Evolutionary conservation across 345 rosid genomes (phyloP), one percentile per base, ranked within the genome.

Genomic region (Populus alba): DNA sequence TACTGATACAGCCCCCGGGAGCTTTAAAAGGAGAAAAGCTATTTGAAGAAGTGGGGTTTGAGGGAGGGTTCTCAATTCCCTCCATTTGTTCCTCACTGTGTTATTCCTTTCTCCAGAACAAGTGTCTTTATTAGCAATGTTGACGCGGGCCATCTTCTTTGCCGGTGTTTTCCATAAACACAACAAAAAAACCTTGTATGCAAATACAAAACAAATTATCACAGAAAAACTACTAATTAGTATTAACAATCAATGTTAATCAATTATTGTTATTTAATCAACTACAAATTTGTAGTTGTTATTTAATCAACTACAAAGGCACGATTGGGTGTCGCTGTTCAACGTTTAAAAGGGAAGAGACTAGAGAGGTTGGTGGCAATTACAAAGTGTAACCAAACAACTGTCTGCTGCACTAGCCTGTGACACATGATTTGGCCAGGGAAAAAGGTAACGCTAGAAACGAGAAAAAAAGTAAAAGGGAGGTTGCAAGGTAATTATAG

Each of bases 351-450:
- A 33, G 16, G n/a, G 13, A 8, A 5, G 62, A n/a, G n/a, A n/a
- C n/a, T n/a, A n/a, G n/a, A 23, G 47, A 31, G n/a, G n/a, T n/a
- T n/a, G 82, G 81, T 81, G 77, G 82, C 78, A 74, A 79, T 69
- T 17, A 69, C 25, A 76, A 77, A 78, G 87, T 41, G 41, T 29
- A 78, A 77, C 67, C 73, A 82, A 79, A 57, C 57, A 77, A 77
- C 75, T 77, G 86, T 71, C 73, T 37, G 77, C 72, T 65, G 84
- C 79, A 20, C 17, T 81, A 80, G 81, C 35, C 82, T 76, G 86
- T 86, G 87, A 87, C 93, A 86, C 88, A 86, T 89, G 89, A 87
- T 87, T 88, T 85, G 86, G 81, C 78, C 81, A 81, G 79, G 68
- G 85, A 69, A 81, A 87, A 87, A 83, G 87, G 85, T 12, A 13